A percentile compares a stretch with the other conserved stretches of the same genome.
Evolutionary conservation across 257 asterid genomes (phyloP).

Genomic region (Anisodus tanguticus): DNA sequence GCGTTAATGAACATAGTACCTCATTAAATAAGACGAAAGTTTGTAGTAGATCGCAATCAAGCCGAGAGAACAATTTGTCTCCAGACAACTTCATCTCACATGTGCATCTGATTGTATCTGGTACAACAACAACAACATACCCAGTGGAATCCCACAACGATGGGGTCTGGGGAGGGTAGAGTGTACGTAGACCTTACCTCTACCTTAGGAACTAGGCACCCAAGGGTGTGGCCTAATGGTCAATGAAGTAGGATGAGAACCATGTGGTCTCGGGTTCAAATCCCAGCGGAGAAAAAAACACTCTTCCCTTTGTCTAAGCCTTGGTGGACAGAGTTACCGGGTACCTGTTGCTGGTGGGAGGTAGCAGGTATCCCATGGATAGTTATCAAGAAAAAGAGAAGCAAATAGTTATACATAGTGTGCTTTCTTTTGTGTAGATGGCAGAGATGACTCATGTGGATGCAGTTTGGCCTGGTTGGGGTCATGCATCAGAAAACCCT

Average conservation of each 20-base stretch:
- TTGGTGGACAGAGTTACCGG: too few relatives aligned
- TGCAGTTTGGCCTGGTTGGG: slow-evolving; percentile 99
- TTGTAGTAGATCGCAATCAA: neutral
- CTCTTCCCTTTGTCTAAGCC: too few relatives aligned
- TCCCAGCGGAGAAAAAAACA: too few relatives aligned
- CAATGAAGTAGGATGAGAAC: too few relatives aligned
- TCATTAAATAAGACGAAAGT: neutral
- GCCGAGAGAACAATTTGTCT: neutral
- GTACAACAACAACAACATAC: neutral
- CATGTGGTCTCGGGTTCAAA: too few relatives aligned
- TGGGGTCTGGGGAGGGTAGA: too few relatives aligned
- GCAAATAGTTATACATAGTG: neutral
- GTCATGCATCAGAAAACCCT: slow-evolving; percentile 99
- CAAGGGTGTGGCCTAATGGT: too few relatives aligned
- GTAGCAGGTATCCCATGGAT: too few relatives aligned
- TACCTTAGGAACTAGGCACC: too few relatives aligned
- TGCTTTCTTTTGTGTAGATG: slow-evolving; percentile 57
- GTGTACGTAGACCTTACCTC: too few relatives aligned
- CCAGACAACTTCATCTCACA: neutral
- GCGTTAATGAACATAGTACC: neutral
- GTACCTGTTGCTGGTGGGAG: too few relatives aligned
- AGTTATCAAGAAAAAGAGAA: neutral
- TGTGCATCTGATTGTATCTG: neutral
- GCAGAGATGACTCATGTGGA: slow-evolving; percentile 97
- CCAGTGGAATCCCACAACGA: too few relatives aligned